Evolutionary conservation across 2,329 filamentous ascomycete species (phyloP).

Genomic region (Davidsoniella eucalypti): DNA sequence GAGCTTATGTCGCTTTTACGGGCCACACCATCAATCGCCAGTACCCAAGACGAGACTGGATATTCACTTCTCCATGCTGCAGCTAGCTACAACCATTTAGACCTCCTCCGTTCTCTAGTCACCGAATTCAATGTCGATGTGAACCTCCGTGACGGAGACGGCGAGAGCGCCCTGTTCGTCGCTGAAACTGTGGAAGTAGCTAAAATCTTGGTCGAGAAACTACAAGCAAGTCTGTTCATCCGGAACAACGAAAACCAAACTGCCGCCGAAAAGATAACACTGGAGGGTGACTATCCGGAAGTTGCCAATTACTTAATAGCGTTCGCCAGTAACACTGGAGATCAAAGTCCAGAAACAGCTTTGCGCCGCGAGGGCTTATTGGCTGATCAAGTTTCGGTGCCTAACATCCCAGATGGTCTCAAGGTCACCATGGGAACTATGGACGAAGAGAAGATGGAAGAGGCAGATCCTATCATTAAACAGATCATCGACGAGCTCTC

Average conservation of each 20-base stretch:
- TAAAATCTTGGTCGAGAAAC: constrained; percentile 63
- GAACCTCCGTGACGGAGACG: constrained; percentile 75
- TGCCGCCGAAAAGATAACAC: constrained; percentile 62
- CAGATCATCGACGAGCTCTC: constrained; percentile 81
- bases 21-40: constrained; percentile 58
- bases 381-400: constrained; percentile 16
- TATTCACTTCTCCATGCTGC: constrained; percentile 91
- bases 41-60: constrained; percentile 71
- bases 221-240: constrained; percentile 50
- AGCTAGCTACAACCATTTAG: constrained; percentile 75
- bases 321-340: neutral
- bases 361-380: constrained; percentile 18
- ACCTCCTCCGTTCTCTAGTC: constrained; percentile 61
- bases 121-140: constrained; percentile 61
- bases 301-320: constrained; percentile 54
- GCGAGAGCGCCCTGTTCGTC: constrained; percentile 90
- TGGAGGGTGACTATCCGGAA: constrained; percentile 61
- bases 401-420: constrained; percentile 48
- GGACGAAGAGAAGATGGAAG: constrained; percentile 34
- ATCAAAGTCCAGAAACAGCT: constrained; percentile 15
- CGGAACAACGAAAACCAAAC: constrained; percentile 62
- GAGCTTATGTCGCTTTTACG: constrained; percentile 59
- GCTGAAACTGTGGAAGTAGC: constrained; percentile 68
- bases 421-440: constrained; percentile 64
- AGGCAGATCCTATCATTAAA: constrained; percentile 67